phyloP scores from a whole-genome alignment of 1,284 basidiomycete species.

The Sporisorium sorghi region DNA sequence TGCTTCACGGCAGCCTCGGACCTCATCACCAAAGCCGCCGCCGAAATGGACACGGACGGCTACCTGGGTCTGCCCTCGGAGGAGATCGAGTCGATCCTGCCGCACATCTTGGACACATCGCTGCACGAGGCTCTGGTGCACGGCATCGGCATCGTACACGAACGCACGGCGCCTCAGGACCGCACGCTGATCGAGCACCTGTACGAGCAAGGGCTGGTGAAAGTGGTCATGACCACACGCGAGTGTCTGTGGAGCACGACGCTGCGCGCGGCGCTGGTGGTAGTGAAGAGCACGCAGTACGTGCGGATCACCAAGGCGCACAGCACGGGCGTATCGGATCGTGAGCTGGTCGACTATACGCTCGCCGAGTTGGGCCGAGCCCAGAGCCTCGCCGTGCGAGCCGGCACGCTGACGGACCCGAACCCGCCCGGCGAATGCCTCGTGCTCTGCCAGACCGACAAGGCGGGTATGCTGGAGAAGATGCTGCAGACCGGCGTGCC shows the following conservation, averaged over 20 bases:
- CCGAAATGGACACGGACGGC: conserved; percentile 78
- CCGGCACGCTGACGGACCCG: conserved; percentile 69
- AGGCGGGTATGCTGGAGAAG: conserved; percentile 79
- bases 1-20: conserved; percentile 83
- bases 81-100: conserved; percentile 76
- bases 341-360: conserved; percentile 82
- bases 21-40: conserved; percentile 86
- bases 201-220: conserved; percentile 82
- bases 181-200: conserved; percentile 83
- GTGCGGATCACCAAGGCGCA: conserved; percentile 71
- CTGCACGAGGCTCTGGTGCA: conserved; percentile 83
- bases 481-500: conserved; percentile 88
- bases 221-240: conserved; percentile 84
- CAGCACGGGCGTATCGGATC: conserved; percentile 70
- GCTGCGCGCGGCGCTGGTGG: conserved; percentile 81
- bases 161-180: conserved; percentile 79
- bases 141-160: conserved; percentile 88
- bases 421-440: conserved; percentile 71
- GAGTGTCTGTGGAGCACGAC: conserved; percentile 89
- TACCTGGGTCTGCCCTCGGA: conserved; percentile 76
- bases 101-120: conserved; percentile 76
- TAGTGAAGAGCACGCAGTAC: conserved; percentile 94
- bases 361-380: conserved; percentile 86
- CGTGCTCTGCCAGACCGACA: conserved; percentile 88
- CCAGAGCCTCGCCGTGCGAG: conserved; percentile 85